A percentile compares a stretch with the other conserved stretches of the same genome.
These are phyloP conservation scores for Dioscorea zingiberensis DNA, from an alignment of 106 monocot species.

Conservation along the genomic window DNA sequence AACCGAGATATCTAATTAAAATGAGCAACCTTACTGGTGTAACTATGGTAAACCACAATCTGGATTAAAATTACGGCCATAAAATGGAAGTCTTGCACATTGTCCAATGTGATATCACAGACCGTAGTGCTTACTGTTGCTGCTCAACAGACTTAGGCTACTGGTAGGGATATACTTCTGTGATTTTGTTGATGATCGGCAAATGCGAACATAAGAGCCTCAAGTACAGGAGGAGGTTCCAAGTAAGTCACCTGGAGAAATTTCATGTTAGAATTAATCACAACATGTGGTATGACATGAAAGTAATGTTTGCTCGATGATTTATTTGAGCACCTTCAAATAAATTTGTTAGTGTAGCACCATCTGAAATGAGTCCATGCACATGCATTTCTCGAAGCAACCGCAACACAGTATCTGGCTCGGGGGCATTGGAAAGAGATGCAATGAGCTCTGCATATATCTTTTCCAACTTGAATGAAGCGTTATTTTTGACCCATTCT, in stretches of 20 bases:
- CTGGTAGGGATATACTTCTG: not conserved
- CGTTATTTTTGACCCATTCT: constrained; percentile 40
- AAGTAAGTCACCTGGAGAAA: not conserved
- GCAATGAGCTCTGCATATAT: constrained; percentile 39
- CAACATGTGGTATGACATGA: not conserved
- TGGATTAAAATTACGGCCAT: too few relatives aligned
- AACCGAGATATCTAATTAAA: too few relatives aligned
- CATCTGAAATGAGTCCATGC: constrained; percentile 22
- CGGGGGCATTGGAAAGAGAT: constrained; percentile 68
- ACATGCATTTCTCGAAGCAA: constrained; percentile 38
- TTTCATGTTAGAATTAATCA: not conserved
- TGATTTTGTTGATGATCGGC: not conserved
- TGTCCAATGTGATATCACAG: too few relatives aligned
- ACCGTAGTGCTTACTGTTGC: too few relatives aligned
- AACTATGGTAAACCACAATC: too few relatives aligned
- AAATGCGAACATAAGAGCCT: not conserved
- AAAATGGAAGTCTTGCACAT: too few relatives aligned
- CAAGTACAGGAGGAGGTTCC: not conserved
- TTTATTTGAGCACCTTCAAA: constrained; percentile 10
- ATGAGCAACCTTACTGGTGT: too few relatives aligned
- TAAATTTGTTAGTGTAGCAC: constrained; percentile 35
- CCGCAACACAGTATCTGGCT: constrained; percentile 39
- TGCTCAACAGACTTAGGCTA: too few relatives aligned
- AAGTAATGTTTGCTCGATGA: not conserved
- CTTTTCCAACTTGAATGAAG: constrained; percentile 19